phyloP scores from a whole-genome alignment of 768 basidiomycete genomes.

The Coprinopsis sp. region DNA sequence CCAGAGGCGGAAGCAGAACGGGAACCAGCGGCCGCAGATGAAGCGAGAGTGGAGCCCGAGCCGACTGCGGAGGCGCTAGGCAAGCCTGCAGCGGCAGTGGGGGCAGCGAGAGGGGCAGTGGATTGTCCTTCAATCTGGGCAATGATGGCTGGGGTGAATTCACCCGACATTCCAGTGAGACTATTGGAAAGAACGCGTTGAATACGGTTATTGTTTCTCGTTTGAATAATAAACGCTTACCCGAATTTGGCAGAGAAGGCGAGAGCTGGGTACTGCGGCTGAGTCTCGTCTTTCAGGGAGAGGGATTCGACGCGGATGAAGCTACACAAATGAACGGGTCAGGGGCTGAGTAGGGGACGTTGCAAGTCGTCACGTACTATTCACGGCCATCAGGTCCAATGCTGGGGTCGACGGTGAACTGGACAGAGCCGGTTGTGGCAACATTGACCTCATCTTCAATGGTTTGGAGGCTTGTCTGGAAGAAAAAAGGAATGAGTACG shows the following conservation, averaged over 20 bases:
- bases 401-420: constrained; percentile 45
- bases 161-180: constrained; percentile 65
- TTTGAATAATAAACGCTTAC: constrained; percentile 30
- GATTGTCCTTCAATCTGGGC: constrained; percentile 59
- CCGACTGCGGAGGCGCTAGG: constrained; percentile 17
- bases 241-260: constrained; percentile 79
- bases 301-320: constrained; percentile 76
- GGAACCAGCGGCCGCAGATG: constrained; percentile 1
- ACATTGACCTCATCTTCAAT: constrained; percentile 50
- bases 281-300: constrained; percentile 42
- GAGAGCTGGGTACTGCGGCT: constrained; percentile 52
- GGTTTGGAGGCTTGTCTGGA: constrained; percentile 51
- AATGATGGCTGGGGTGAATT: constrained; percentile 52
- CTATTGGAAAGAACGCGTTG: constrained; percentile 28
- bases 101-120: constrained; percentile 47
- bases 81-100: constrained; percentile 19
- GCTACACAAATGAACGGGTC: constrained; percentile 30
- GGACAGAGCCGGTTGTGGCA: constrained; percentile 36
- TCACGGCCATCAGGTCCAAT: constrained; percentile 51
- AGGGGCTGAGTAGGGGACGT: neutral
- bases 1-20: constrained; percentile 17
- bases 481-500: neutral
- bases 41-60: constrained; percentile 14
- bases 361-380: constrained; percentile 41
- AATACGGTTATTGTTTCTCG: neutral